phyloP scores from a whole-genome alignment of 495 filamentous ascomycete species.

The Amorphotheca resinae region DNA sequence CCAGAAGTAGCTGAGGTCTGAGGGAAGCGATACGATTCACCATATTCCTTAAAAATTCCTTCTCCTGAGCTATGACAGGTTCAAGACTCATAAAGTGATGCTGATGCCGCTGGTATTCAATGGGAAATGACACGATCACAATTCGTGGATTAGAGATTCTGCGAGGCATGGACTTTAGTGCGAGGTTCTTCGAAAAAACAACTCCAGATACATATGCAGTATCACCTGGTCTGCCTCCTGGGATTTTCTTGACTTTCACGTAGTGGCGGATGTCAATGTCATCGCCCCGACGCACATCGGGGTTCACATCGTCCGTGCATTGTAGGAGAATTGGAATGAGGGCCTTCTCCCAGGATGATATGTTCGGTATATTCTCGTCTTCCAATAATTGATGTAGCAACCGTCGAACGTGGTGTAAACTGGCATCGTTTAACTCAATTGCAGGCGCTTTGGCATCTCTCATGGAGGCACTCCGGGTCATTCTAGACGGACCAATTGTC shows the following conservation, averaged over 20 bases:
- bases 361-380: constrained; percentile 61
- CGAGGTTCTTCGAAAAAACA: constrained; percentile 94
- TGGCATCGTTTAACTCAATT: constrained; percentile 73
- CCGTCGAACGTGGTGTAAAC: constrained; percentile 74
- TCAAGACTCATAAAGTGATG: constrained; percentile 98
- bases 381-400: constrained; percentile 72
- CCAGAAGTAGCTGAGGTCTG: constrained; percentile 71
- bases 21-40: constrained; percentile 84
- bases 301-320: constrained; percentile 89
- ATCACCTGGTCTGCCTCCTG: constrained; percentile 78
- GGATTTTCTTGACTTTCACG: constrained; percentile 93
- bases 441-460: constrained; percentile 59
- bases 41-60: constrained; percentile 85
- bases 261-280: constrained; percentile 98
- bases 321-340: constrained; percentile 83
- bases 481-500: constrained; percentile 39
- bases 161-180: constrained; percentile 88
- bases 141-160: constrained; percentile 76
- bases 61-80: constrained; percentile 92
- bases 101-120: constrained; percentile 85
- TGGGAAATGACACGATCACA: constrained; percentile 84
- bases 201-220: constrained; percentile 91
- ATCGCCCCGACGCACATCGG: constrained; percentile 76
- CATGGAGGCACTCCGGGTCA: constrained; percentile 78
- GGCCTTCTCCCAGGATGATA: constrained; percentile 75